Evolutionary conservation across 768 basidiomycete species (phyloP), one percentile per base, ranked within the genome.

Genomic region (Tylopilus vinaceipallidus): DNA sequence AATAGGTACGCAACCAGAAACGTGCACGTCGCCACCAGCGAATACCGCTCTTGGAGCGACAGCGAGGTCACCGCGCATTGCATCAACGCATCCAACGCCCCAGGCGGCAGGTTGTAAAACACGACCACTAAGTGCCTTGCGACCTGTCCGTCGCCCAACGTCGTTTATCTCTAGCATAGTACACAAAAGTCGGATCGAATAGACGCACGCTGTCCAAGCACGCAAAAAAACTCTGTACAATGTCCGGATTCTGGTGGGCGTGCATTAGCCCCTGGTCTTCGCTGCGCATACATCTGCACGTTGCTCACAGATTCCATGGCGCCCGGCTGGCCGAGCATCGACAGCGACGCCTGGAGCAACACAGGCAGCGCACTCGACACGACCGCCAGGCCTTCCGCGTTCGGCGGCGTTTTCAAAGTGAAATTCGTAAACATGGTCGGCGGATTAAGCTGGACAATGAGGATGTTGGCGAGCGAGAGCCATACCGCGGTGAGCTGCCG

Each of bases 191-290:
- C 36, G 38, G 30, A 36, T 36, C 47, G 39, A 24, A 19, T 7
- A 23, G 16, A 73, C 79, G 40, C 53, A 90, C 89, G 38, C 81
- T 77, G 38, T 91, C 89, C 75, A 89, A 78, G 62, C 84, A 94
- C 9, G 76, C 76, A 68, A 95, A 95, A 67, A 94, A 95, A 22
- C 83, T 84, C 62, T 93, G 91, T 14, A 92, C 90, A 23, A 95
- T 81, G 64, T 95, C 94, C 0, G 94, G 93, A 61, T 95, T 91
- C 91, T 95, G n/a, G n/a, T n/a, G 45, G 6, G 19, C 41, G 20
- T 23, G 11, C 9, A 37, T 69, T 47, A 65, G 50, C 5, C 16
- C 22, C 8, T n/a, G 14, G 30, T 20, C 7, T 34, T 29, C 24
- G 23, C 6, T 8, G 32, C 20, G 27, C 16, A 17, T 9, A 46